Evolutionary conservation across 345 rosid genomes (phyloP), one percentile per base, ranked within the genome.

Genomic region (Carallia brachiata): DNA sequence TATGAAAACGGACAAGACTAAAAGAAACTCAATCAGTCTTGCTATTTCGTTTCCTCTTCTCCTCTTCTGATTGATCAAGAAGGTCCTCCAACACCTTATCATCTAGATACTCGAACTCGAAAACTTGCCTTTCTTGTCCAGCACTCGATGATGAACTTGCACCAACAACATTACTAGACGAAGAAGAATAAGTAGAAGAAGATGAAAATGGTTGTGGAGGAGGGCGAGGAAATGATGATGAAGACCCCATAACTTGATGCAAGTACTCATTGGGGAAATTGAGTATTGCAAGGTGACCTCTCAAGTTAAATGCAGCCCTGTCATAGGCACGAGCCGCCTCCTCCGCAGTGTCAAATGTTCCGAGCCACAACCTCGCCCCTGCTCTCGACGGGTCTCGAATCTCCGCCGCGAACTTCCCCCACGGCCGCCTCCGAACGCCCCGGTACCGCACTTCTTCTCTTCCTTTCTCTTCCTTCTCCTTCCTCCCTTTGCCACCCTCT

Each of bases 321-420:
- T 92, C 97, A 65, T 92, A 92, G 13, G 97, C 97, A 44, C 97
- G 81, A 77, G 97, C 92, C 2, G 97, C 96, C 17, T 87, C 89
- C 78, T 86, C 96, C 0, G 96, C 96, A 0, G 95, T 90, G 8
- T 90, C 93, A 44, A 87, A 92, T 30, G 98, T 92, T 56, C 98
- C 98, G 2, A 92, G 86, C 98, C 98, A 92, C 55, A 77, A 68
- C 30, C 98, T 87, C 2, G 85, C 89, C 0, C 98, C 96, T 6
- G 82, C 87, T 78, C 90, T 85, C 1, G 84, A 67, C 0, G 98
- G 87, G 70, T 92, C 98, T 58, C 97, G 79, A 27, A 92, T 92
- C 73, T 92, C 98, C 0, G 98, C 91, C 0, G 98, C 98, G 4
- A 70, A 92, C 77, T 92, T 92, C 0, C 98, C 98, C 98, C 98